Base-by-base conservation (phyloP, 2,329 filamentous ascomycete genomes). In the Metarhizium anisopliae region DNA sequence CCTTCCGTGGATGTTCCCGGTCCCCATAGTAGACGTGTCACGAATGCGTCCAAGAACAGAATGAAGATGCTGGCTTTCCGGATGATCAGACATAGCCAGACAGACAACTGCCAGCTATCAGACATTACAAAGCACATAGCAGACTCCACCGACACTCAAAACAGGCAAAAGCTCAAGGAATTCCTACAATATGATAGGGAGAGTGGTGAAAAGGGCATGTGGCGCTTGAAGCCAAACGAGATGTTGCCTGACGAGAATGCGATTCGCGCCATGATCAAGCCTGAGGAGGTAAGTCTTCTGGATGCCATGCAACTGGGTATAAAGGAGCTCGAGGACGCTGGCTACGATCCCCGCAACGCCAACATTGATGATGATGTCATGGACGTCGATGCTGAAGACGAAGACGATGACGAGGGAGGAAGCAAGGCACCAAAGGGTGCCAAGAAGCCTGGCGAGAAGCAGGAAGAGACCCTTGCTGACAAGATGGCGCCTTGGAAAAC, bases 221-320 rank as follows among this genome's bases (percentile, higher is more conserved):
- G 94, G 94, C 84, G 86, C 32, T 81, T 95, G 59, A 83, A 82
- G 52, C 76, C 83, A 8, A 83, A 83, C 25, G 89, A 96, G 62
- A 77, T 82, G 0, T 77, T 94, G 25, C 89, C 92, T 13, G 90
- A 95, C 58, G 88, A 93, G 66, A 82, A 87, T 29, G 83, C 83
- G 2, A 86, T 97, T 59, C 86, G 93, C 45, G 79, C 84, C 29
- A 91, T 95, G 86, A 91, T 99, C 62, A 93, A 92, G 61, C 93
- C 94, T 0, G 94, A 99, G 70, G 93, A 97, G 65, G 89, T 97
- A 1, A 97, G 91, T 70, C 73, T 96, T 49, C 84, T 97, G 35
- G 93, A 99, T 67, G 89, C 93, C 0, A 99, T 97, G 93, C 91
- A 97, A 69, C 87, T 96, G 43, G 94, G 94, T 49, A 85, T 90